Evolutionary conservation across 768 basidiomycete genomes (phyloP).

Genomic region (Calocybe gangraenosa): DNA sequence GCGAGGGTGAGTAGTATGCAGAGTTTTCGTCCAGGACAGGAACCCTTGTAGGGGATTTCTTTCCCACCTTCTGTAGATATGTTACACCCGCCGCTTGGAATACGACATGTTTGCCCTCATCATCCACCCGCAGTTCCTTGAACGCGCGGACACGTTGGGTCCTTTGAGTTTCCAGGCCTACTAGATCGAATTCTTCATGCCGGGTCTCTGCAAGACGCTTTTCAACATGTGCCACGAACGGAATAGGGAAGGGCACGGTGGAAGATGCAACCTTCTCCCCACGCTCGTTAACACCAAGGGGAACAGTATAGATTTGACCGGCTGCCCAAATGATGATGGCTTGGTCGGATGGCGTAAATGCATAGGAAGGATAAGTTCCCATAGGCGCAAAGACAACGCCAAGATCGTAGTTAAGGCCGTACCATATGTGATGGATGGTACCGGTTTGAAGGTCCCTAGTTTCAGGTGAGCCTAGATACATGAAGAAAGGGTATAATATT

Average conservation of each 20-base stretch:
- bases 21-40: slow-evolving; percentile 45
- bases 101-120: slow-evolving; percentile 46
- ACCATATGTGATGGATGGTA: slow-evolving; percentile 59
- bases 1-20: slow-evolving; percentile 67
- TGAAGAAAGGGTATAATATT: not conserved
- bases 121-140: slow-evolving; percentile 54
- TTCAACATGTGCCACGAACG: slow-evolving; percentile 60
- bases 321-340: slow-evolving; percentile 72
- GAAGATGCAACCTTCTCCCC: slow-evolving; percentile 47
- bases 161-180: slow-evolving; percentile 47
- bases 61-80: slow-evolving; percentile 42
- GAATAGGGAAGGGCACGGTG: slow-evolving; percentile 43
- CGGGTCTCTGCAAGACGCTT: slow-evolving; percentile 62
- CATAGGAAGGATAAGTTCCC: slow-evolving; percentile 77
- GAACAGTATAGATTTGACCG: slow-evolving; percentile 63
- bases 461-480: not conserved
- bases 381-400: slow-evolving; percentile 63
- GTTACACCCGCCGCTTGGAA: slow-evolving; percentile 68
- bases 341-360: slow-evolving; percentile 57
- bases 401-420: slow-evolving; percentile 69
- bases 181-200: slow-evolving; percentile 42
- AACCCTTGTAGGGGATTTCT: slow-evolving; percentile 28
- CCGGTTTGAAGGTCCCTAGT: slow-evolving; percentile 63
- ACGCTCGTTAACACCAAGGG: slow-evolving; percentile 42
- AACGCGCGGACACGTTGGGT: slow-evolving; percentile 60